phyloP scores from a whole-genome alignment of 192 early-diverging fungal genomes.

The Spinellus fusiger region DNA sequence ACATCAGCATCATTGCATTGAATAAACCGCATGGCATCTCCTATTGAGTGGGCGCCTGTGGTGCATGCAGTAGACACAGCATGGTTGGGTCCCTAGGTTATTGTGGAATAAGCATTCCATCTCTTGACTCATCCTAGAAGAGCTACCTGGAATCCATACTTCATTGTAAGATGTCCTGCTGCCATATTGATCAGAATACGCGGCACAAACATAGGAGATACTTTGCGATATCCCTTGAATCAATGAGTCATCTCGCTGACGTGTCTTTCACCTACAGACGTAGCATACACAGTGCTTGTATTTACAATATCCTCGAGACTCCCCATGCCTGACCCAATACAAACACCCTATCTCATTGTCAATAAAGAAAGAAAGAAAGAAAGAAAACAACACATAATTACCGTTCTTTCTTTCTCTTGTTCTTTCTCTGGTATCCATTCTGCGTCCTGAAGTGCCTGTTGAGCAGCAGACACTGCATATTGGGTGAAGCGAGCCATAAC shows the following conservation, averaged over 20 bases:
- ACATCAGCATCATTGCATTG: constrained; percentile 86
- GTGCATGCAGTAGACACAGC: constrained; percentile 92
- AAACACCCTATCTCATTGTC: constrained; percentile 74
- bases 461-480: constrained; percentile 76
- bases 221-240: constrained; percentile 62
- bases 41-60: constrained; percentile 92
- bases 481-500: constrained; percentile 83
- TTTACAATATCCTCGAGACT: constrained; percentile 77
- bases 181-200: constrained; percentile 91
- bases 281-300: constrained; percentile 45
- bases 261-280: constrained; percentile 36
- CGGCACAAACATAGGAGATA: constrained; percentile 90
- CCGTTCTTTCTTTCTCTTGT: constrained; percentile 59
- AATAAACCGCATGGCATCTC: constrained; percentile 93
- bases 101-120: background rate
- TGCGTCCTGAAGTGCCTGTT: constrained; percentile 81
- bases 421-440: constrained; percentile 54
- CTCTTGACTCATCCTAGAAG: background rate
- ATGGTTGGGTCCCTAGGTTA: constrained; percentile 81
- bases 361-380: constrained; percentile 1
- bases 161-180: constrained; percentile 88
- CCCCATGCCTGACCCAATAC: constrained; percentile 92
- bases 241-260: background rate
- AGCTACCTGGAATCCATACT: constrained; percentile 65
- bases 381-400: constrained; percentile 24